Evolutionary conservation across 2,329 filamentous ascomycete genomes (phyloP).

Genomic region (Pestalotiopsis sp.): DNA sequence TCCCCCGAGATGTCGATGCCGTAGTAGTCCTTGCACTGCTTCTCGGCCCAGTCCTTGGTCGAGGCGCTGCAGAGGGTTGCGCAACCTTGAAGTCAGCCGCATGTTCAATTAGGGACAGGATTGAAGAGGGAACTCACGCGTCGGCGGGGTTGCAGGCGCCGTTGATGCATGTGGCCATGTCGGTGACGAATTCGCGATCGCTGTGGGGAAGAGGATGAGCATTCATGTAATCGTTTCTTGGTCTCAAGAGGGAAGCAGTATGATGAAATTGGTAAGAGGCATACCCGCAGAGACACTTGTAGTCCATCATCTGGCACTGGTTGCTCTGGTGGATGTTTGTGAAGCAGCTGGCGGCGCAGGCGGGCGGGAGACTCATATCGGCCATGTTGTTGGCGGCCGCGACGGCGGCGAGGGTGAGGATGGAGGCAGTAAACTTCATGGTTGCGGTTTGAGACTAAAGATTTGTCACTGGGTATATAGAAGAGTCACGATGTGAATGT

Average conservation of each 20-base stretch:
- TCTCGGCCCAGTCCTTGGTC: neutral
- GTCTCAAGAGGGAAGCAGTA: no score
- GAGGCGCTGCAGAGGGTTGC: neutral
- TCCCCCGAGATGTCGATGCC: neutral
- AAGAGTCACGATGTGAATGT: neutral
- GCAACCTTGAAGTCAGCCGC: neutral
- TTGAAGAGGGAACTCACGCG: neutral
- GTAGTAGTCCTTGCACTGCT: neutral
- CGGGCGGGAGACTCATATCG: neutral
- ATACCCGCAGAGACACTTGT: neutral
- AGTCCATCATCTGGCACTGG: neutral
- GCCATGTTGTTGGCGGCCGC: neutral
- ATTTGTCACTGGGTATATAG: neutral
- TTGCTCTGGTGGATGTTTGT: neutral
- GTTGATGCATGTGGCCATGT: neutral
- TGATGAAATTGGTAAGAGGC: neutral
- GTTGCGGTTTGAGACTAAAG: neutral
- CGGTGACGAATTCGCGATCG: neutral
- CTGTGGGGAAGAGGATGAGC: neutral
- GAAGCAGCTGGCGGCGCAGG: neutral
- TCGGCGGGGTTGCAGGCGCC: neutral
- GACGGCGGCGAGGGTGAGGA: neutral
- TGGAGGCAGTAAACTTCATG: neutral
- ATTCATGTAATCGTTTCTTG: no score
- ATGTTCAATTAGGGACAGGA: no score